These are phyloP conservation scores for Hyaloscypha variabilis DNA, from an alignment of 495 filamentous ascomycete genomes.

Conservation along the genomic window DNA sequence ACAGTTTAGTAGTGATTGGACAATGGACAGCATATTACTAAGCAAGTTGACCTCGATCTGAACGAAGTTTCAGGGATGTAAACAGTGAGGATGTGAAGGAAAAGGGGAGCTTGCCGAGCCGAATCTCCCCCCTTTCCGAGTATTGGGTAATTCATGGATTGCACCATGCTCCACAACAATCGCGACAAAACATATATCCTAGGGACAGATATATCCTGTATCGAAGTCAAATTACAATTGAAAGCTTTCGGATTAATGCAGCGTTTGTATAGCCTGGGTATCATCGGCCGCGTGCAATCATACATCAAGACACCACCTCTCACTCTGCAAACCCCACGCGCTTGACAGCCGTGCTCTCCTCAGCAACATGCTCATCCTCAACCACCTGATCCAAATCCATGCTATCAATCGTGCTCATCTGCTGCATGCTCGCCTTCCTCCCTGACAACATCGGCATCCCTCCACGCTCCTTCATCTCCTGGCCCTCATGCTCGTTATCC, in stretches of 20 bases:
- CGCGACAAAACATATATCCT: too few relatives aligned
- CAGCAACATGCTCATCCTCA: slow-evolving; percentile 19
- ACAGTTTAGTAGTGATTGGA: not conserved
- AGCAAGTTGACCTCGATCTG: too few relatives aligned
- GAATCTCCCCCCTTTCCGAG: not conserved
- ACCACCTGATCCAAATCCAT: slow-evolving; percentile 33
- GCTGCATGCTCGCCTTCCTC: not conserved
- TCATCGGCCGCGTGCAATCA: not conserved
- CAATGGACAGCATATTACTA: not conserved
- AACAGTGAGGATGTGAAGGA: not conserved
- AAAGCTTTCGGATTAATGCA: too few relatives aligned
- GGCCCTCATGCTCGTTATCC: slow-evolving; percentile 1
- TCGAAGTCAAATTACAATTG: not conserved
- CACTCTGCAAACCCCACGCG: slow-evolving; percentile 20
- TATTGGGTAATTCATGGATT: too few relatives aligned
- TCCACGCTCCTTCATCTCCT: slow-evolving; percentile 31
- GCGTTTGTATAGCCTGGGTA: not conserved
- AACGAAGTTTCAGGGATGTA: too few relatives aligned
- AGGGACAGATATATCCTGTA: not conserved
- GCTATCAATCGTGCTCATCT: slow-evolving; percentile 25
- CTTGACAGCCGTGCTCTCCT: slow-evolving; percentile 27
- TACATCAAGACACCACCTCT: too few relatives aligned
- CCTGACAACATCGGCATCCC: slow-evolving; percentile 18
- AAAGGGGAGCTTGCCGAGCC: not conserved
- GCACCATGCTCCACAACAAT: too few relatives aligned